These are phyloP conservation scores for Fusarium nodosum DNA, from an alignment of 2,329 filamentous ascomycete species.

Conservation along the genomic window DNA sequence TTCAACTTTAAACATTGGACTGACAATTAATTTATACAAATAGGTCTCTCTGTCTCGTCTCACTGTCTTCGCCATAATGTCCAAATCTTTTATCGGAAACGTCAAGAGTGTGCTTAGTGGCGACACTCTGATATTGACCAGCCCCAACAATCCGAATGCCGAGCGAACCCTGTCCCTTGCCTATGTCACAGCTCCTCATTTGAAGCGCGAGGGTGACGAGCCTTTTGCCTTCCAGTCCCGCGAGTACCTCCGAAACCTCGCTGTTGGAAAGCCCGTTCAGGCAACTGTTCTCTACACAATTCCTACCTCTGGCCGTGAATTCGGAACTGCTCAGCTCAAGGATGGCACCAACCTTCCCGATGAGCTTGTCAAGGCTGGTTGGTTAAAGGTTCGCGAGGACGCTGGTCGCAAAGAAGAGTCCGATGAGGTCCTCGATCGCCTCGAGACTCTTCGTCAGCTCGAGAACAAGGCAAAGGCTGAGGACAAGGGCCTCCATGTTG, in stretches of 20 bases:
- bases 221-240: conserved; percentile 93
- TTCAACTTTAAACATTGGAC: conserved; percentile 16
- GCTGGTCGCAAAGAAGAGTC: conserved; percentile 91
- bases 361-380: conserved; percentile 86
- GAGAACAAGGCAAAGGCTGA: conserved; percentile 84
- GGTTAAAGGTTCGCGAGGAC: conserved; percentile 94
- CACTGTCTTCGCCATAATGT: conserved; percentile 57
- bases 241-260: conserved; percentile 86
- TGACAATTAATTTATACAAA: conserved; percentile 29
- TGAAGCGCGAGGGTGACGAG: conserved; percentile 92
- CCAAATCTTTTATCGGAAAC: conserved; percentile 72
- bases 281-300: conserved; percentile 91
- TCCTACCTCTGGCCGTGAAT: conserved; percentile 87
- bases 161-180: conserved; percentile 92
- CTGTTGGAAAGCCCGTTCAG: conserved; percentile 88
- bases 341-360: conserved; percentile 85
- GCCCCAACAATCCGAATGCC: conserved; percentile 82
- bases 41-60: conserved; percentile 44
- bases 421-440: conserved; percentile 76
- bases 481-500: conserved; percentile 84
- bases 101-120: conserved; percentile 96
- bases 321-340: conserved; percentile 82
- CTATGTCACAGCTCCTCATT: conserved; percentile 88
- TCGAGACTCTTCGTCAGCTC: conserved; percentile 82
- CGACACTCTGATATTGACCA: conserved; percentile 88